Conservation (phyloP, 345 rosid species). For the Salix purpurea region DNA sequence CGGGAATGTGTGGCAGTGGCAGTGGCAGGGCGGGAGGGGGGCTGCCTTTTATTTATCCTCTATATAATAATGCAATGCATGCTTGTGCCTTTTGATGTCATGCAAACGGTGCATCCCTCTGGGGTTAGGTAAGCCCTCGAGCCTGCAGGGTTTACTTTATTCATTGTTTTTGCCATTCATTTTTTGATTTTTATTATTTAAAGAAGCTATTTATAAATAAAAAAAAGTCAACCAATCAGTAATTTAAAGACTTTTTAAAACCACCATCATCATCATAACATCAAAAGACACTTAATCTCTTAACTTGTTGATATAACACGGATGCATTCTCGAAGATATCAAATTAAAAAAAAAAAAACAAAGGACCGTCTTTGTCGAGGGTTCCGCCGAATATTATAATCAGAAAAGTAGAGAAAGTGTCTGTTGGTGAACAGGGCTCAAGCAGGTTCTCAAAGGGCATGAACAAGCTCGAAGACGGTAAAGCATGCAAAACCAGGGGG, state of each 20-base stretch:
- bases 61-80: too few species aligned
- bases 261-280: too few species aligned
- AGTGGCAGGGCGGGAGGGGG: too few species aligned
- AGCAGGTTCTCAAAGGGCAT: neutral
- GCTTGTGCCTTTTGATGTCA: neutral
- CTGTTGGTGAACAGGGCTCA: neutral
- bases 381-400: neutral
- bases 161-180: too few species aligned
- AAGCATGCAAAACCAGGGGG: neutral
- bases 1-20: too few species aligned
- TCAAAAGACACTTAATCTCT: too few species aligned
- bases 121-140: constrained; percentile 15
- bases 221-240: too few species aligned
- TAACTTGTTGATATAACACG: too few species aligned
- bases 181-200: too few species aligned
- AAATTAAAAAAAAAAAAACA: too few species aligned
- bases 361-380: neutral
- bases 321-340: too few species aligned
- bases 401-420: neutral
- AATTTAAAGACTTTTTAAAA: too few species aligned
- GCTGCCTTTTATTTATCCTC: neutral
- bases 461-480: neutral
- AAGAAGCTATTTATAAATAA: neutral
- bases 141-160: neutral
- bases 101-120: neutral